Conservation (phyloP, 371 early-diverging fungal species). For the Capniomyces stellatus region DNA sequence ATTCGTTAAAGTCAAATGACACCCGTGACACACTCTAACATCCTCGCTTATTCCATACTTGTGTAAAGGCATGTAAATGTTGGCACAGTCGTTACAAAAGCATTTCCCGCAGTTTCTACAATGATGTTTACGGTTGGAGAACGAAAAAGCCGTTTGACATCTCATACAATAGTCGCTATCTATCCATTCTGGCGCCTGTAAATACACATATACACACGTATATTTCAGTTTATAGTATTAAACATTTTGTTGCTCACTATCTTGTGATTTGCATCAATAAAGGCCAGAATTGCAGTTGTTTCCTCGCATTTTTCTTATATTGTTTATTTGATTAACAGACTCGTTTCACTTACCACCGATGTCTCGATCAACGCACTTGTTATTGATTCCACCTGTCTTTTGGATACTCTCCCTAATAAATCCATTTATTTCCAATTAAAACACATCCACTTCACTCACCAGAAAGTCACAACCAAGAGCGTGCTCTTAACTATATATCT, state of each 20-base stretch:
- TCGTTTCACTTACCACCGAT: not conserved
- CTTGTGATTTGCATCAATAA: not conserved
- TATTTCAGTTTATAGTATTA: not conserved
- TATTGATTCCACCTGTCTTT: conserved; percentile 5
- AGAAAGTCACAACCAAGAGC: no score
- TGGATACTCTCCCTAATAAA: not conserved
- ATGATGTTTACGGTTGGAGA: conserved; percentile 91
- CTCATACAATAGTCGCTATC: conserved; percentile 83
- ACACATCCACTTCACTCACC: not conserved
- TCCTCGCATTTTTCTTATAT: no score
- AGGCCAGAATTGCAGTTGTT: not conserved
- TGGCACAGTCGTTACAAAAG: conserved; percentile 79
- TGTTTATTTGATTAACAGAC: no score
- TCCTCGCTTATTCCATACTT: conserved; percentile 68
- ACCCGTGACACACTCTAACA: conserved; percentile 87
- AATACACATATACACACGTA: conserved; percentile 16
- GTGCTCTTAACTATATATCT: not conserved
- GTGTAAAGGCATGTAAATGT: conserved; percentile 60
- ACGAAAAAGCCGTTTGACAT: conserved; percentile 72
- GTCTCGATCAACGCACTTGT: conserved; percentile 15
- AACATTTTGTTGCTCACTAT: not conserved
- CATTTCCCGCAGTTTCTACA: conserved; percentile 90
- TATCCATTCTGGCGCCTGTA: conserved; percentile 78
- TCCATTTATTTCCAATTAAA: not conserved
- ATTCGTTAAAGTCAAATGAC: conserved; percentile 47